These are phyloP conservation scores for Eragrostis nindensis DNA, from an alignment of 176 grass and related monocot genomes.

Conservation along the genomic window DNA sequence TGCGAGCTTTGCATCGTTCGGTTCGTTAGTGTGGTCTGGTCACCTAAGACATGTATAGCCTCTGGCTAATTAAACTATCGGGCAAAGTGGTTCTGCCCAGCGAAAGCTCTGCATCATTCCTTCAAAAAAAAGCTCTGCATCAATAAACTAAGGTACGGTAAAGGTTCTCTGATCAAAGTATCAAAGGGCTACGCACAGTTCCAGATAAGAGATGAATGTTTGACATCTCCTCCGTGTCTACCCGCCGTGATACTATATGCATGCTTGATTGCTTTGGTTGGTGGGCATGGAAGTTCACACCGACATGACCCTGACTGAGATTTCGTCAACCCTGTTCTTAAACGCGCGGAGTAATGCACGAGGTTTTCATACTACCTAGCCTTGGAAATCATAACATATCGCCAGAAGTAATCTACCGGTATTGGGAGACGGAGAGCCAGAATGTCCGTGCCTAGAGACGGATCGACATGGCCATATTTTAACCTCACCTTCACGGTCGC, in stretches of 20 bases:
- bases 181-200: no score
- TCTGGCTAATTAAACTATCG: no score
- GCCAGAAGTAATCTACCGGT: not conserved
- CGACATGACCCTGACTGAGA: not conserved
- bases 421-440: not conserved
- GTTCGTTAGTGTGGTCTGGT: no score
- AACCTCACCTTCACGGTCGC: not conserved
- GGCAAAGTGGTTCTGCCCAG: no score
- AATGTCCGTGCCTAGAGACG: conserved; percentile 12
- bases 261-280: not conserved
- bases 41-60: no score
- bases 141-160: no score
- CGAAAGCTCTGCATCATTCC: no score
- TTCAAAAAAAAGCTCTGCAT: no score
- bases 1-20: no score
- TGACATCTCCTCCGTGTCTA: not conserved
- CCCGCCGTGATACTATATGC: not conserved
- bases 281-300: not conserved
- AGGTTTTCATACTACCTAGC: not conserved
- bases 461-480: not conserved
- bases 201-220: not conserved
- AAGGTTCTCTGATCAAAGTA: no score
- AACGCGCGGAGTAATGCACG: not conserved
- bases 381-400: not conserved
- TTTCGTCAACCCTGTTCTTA: not conserved